Percentiles rank a stretch among this genome's conserved stretches.
These are phyloP conservation scores for Boletus barrowsii DNA, from an alignment of 768 basidiomycete genomes.

Conservation along the genomic window DNA sequence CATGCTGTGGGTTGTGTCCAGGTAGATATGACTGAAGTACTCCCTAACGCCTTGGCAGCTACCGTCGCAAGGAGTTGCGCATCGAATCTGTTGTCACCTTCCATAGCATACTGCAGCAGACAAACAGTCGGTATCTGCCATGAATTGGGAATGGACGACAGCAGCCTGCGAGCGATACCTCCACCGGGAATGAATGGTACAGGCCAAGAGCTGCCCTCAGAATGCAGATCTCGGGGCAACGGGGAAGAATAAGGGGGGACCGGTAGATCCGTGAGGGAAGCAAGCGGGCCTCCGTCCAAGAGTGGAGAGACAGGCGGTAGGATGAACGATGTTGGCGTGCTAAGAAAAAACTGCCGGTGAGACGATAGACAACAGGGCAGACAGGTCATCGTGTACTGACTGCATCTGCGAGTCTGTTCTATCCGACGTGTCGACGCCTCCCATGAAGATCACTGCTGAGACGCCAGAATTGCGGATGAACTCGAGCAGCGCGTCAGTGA, in stretches of 20 bases:
- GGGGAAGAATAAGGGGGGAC: slow-evolving; percentile 56
- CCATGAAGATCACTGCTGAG: slow-evolving; percentile 57
- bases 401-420: slow-evolving; percentile 76
- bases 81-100: slow-evolving; percentile 79
- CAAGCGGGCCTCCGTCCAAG: slow-evolving; percentile 43
- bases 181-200: slow-evolving; percentile 79
- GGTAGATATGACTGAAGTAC: slow-evolving; percentile 26
- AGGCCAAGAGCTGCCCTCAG: slow-evolving; percentile 25
- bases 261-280: slow-evolving; percentile 43
- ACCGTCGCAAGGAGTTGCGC: slow-evolving; percentile 60
- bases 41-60: slow-evolving; percentile 45
- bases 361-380: background rate
- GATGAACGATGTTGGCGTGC: slow-evolving; percentile 66
- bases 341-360: slow-evolving; percentile 24
- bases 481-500: slow-evolving; percentile 51
- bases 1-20: slow-evolving; percentile 72
- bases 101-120: slow-evolving; percentile 72
- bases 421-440: slow-evolving; percentile 72
- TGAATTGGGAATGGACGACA: slow-evolving; percentile 50
- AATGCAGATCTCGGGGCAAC: slow-evolving; percentile 34
- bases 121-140: slow-evolving; percentile 55
- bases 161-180: slow-evolving; percentile 65
- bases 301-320: slow-evolving; percentile 42
- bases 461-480: slow-evolving; percentile 55
- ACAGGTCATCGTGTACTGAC: slow-evolving; percentile 40